A percentile compares a stretch with the other conserved stretches of the same genome.
These are phyloP conservation scores for Atkinsonella texensis DNA, from an alignment of 2,329 filamentous ascomycete genomes.

Conservation along the genomic window DNA sequence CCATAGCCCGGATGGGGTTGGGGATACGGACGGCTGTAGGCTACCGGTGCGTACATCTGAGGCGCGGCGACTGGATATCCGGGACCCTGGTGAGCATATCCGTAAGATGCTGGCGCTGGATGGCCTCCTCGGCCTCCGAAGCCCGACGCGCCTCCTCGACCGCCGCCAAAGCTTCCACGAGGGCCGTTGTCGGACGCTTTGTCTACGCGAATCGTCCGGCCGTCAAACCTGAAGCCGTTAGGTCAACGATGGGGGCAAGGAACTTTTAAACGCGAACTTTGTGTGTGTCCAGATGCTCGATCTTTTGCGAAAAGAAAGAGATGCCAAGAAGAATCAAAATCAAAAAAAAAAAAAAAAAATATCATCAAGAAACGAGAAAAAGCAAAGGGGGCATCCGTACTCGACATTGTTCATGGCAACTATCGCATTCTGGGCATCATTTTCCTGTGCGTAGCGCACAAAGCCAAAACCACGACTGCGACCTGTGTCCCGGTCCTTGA, in stretches of 20 bases:
- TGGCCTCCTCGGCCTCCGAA: conserved; percentile 36
- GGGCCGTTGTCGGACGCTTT: conserved; percentile 76
- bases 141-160: conserved; percentile 24
- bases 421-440: conserved; percentile 68
- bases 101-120: conserved; percentile 26
- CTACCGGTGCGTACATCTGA: conserved; percentile 25
- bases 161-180: conserved; percentile 31
- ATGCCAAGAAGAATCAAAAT: neutral
- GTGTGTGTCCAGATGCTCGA: conserved; percentile 1
- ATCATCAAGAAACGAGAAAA: conserved; percentile 11
- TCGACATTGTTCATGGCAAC: conserved; percentile 76
- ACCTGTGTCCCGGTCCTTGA: conserved; percentile 93
- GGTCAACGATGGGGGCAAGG: conserved; percentile 4
- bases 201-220: conserved; percentile 87
- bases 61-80: conserved; percentile 21
- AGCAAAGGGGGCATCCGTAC: conserved; percentile 42
- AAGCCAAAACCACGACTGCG: conserved; percentile 97
- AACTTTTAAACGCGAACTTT: neutral
- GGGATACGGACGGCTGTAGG: conserved; percentile 27
- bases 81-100: conserved; percentile 24
- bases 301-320: neutral
- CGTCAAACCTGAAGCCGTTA: conserved; percentile 62
- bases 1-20: conserved; percentile 23
- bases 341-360: neutral
- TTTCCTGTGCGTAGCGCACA: conserved; percentile 72